A percentile compares a stretch with the other conserved stretches of the same genome.
These are phyloP conservation scores for Microsporum canis DNA, from an alignment of 2,329 filamentous ascomycete genomes.

Conservation along the genomic window DNA sequence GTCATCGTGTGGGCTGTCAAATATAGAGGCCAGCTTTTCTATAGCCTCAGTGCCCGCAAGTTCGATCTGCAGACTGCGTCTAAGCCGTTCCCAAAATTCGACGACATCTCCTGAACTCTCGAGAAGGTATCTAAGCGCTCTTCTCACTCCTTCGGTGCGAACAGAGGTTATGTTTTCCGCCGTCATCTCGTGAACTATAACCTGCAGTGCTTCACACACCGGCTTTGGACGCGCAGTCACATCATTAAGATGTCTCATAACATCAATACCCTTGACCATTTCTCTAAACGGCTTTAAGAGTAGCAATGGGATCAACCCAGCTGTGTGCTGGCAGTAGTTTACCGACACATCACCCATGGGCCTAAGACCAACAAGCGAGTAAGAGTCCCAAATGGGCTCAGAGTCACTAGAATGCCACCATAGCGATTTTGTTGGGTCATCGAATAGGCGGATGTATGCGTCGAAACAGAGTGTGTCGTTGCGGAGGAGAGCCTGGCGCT, in stretches of 20 bases:
- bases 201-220: conserved; percentile 41
- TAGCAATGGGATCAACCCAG: conserved; percentile 48
- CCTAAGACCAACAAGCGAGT: conserved; percentile 47
- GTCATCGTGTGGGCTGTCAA: conserved; percentile 32
- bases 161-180: conserved; percentile 28
- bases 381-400: conserved; percentile 45
- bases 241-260: conserved; percentile 37
- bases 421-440: conserved; percentile 49
- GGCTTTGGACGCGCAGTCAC: conserved; percentile 40
- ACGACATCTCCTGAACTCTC: conserved; percentile 43
- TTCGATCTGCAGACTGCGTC: conserved; percentile 43
- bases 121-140: conserved; percentile 30
- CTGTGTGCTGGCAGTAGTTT: conserved; percentile 39
- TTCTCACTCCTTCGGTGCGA: conserved; percentile 33
- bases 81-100: conserved; percentile 45
- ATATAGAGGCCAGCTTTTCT: conserved; percentile 35
- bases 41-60: conserved; percentile 35
- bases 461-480: conserved; percentile 52
- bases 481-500: conserved; percentile 48
- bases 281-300: conserved; percentile 49
- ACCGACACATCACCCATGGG: conserved; percentile 38
- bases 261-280: conserved; percentile 41
- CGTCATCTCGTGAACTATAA: conserved; percentile 40
- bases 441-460: conserved; percentile 49
- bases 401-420: conserved; percentile 49